Conservation (phyloP, 768 basidiomycete genomes). For the Auriscalpium microsporum region DNA sequence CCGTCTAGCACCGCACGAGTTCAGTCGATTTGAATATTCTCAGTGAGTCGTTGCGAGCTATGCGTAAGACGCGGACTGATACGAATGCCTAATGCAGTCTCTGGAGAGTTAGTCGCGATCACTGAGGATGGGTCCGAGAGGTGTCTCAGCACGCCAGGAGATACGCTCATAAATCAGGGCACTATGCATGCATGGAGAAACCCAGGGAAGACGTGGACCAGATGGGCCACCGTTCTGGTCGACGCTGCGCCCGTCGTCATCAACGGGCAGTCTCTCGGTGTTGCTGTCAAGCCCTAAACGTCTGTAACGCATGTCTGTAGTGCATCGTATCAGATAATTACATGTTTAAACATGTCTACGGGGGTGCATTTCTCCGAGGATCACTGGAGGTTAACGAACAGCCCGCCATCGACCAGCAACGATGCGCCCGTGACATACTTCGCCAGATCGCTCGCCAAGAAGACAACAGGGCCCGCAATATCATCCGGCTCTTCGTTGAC, state of each 20-base stretch:
- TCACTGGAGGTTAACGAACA: slow-evolving; percentile 68
- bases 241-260: slow-evolving; percentile 46
- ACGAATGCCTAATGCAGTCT: slow-evolving; percentile 26
- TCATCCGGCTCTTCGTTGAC: slow-evolving; percentile 46
- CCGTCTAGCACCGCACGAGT: slow-evolving; percentile 35
- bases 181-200: slow-evolving; percentile 58
- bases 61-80: background rate
- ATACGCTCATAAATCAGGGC: slow-evolving; percentile 48
- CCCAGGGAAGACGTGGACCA: slow-evolving; percentile 39
- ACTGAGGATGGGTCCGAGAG: slow-evolving; percentile 50
- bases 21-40: slow-evolving; percentile 58
- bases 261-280: slow-evolving; percentile 31
- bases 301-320: background rate
- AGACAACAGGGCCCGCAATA: slow-evolving; percentile 66
- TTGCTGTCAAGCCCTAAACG: slow-evolving; percentile 9
- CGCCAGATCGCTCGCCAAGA: slow-evolving; percentile 63
- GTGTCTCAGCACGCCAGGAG: slow-evolving; percentile 44
- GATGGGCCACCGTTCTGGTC: slow-evolving; percentile 46
- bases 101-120: slow-evolving; percentile 46
- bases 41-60: slow-evolving; percentile 24
- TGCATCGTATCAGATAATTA: background rate
- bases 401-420: slow-evolving; percentile 62
- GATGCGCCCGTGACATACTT: slow-evolving; percentile 62
- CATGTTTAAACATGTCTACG: background rate
- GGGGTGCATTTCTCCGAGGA: background rate